These are phyloP conservation scores for Talaromyces sp. DNA, from an alignment of 2,329 filamentous ascomycete species.

Conservation along the genomic window DNA sequence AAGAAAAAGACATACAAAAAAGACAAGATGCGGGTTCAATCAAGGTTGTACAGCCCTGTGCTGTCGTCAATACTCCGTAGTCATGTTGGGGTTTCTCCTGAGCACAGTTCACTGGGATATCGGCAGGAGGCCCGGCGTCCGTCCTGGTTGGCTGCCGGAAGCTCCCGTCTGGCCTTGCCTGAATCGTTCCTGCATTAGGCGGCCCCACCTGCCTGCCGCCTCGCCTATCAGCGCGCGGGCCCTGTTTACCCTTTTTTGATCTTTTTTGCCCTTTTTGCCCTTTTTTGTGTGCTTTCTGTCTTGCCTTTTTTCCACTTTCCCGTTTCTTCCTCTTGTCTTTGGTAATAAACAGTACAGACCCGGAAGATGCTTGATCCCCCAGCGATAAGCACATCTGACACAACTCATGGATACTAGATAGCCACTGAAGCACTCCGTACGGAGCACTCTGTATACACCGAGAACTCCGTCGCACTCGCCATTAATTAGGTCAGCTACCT, in stretches of 20 bases:
- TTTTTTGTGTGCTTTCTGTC: neutral
- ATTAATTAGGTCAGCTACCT: neutral
- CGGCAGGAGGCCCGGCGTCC: neutral
- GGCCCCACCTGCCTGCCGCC: neutral
- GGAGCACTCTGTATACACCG: too few relatives aligned
- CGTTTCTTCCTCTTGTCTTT: too few relatives aligned
- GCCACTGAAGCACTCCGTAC: too few relatives aligned
- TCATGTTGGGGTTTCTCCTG: neutral
- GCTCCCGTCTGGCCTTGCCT: neutral
- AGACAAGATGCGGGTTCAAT: neutral
- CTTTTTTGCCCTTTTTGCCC: neutral
- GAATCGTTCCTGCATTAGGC: constrained; percentile 11
- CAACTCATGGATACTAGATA: too few relatives aligned
- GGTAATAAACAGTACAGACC: too few relatives aligned
- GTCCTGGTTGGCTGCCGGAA: neutral
- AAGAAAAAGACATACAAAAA: neutral
- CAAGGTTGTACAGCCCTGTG: too few relatives aligned
- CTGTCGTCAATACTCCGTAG: too few relatives aligned
- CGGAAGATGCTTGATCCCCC: too few relatives aligned
- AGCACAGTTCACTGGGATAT: neutral
- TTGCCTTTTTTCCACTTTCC: neutral
- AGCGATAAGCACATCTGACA: too few relatives aligned
- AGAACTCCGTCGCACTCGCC: too few relatives aligned
- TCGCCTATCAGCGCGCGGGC: neutral
- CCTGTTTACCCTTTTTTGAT: neutral